These are phyloP conservation scores for Penicillium canescens DNA, from an alignment of 495 filamentous ascomycete genomes.

Conservation along the genomic window DNA sequence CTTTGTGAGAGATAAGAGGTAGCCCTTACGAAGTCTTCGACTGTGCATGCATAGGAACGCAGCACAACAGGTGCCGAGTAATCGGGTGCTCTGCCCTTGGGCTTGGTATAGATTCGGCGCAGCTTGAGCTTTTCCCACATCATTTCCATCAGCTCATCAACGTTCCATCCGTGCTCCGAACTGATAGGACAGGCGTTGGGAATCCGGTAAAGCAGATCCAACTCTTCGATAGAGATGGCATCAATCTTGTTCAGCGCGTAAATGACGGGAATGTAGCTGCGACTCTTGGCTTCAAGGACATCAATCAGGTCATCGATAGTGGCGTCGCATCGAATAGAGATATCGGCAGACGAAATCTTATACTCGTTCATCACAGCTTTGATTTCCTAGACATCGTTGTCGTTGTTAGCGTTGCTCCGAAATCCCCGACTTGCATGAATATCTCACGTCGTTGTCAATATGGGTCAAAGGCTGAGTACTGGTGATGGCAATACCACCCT, in stretches of 20 bases:
- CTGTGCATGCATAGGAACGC: constrained; percentile 74
- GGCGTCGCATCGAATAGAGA: constrained; percentile 96
- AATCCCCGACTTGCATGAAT: neutral
- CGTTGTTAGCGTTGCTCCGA: constrained; percentile 7
- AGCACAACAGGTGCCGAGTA: constrained; percentile 92
- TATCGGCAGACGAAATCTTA: constrained; percentile 94
- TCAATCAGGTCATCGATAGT: constrained; percentile 92
- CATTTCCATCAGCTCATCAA: constrained; percentile 92
- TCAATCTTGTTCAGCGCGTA: constrained; percentile 99
- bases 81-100: constrained; percentile 92
- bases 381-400: constrained; percentile 64
- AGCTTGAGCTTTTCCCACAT: constrained; percentile 98
- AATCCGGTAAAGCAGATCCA: constrained; percentile 94
- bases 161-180: constrained; percentile 97
- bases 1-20: neutral
- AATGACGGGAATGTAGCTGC: constrained; percentile 95
- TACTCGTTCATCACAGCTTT: constrained; percentile 97
- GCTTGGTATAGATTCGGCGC: constrained; percentile 94
- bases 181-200: constrained; percentile 96
- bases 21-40: constrained; percentile 91
- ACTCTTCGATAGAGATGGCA: constrained; percentile 93
- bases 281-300: constrained; percentile 89
- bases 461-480: constrained; percentile 89
- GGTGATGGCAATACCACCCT: constrained; percentile 92
- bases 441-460: constrained; percentile 77